phyloP scores from a whole-genome alignment of 768 basidiomycete genomes.

The Tephrocybe sp. region DNA sequence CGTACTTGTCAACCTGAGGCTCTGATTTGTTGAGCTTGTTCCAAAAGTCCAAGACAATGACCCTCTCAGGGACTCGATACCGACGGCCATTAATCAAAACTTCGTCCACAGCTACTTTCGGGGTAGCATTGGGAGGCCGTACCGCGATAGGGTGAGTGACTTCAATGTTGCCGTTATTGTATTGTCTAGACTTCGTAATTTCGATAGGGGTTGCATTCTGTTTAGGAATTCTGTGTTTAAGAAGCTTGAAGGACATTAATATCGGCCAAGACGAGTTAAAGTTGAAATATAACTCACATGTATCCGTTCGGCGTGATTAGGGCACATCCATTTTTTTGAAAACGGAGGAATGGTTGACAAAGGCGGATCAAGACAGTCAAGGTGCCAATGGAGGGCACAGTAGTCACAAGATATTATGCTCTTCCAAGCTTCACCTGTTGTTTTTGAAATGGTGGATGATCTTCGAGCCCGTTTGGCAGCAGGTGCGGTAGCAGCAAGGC shows the following conservation, averaged over 20 bases:
- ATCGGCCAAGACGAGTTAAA: too few relatives aligned
- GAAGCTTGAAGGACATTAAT: slow-evolving; percentile 64
- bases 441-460: slow-evolving; percentile 37
- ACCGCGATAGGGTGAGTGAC: slow-evolving; percentile 69
- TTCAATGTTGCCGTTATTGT: slow-evolving; percentile 93
- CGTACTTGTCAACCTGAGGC: slow-evolving; percentile 42
- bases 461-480: slow-evolving; percentile 56
- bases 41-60: slow-evolving; percentile 96
- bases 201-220: slow-evolving; percentile 67
- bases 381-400: slow-evolving; percentile 93
- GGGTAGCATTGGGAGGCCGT: slow-evolving; percentile 32
- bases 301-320: slow-evolving; percentile 89
- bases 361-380: slow-evolving; percentile 95
- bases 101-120: slow-evolving; percentile 70
- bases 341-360: slow-evolving; percentile 81
- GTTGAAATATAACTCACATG: slow-evolving; percentile 54
- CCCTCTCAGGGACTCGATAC: slow-evolving; percentile 90
- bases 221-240: slow-evolving; percentile 80
- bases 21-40: slow-evolving; percentile 62
- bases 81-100: slow-evolving; percentile 85
- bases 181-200: slow-evolving; percentile 68
- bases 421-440: slow-evolving; percentile 61
- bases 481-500: slow-evolving; percentile 51
- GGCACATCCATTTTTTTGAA: slow-evolving; percentile 98
- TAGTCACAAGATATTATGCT: slow-evolving; percentile 93